These are phyloP conservation scores for Uronychia binucleata DNA, from an alignment of 73 alveolate genomes.

Conservation along the genomic window DNA sequence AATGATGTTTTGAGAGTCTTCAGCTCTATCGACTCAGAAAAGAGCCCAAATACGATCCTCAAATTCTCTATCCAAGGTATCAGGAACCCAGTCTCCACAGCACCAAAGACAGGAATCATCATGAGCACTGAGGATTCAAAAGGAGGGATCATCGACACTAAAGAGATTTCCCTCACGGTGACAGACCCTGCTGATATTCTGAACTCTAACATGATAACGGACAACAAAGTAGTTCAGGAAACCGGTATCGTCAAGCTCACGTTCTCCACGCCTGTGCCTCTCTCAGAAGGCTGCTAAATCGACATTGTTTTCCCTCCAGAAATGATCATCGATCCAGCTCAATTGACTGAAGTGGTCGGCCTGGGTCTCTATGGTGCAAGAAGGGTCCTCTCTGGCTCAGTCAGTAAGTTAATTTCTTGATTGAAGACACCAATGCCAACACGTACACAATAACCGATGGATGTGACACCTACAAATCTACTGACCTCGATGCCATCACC, in stretches of 20 bases:
- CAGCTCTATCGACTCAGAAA: not conserved
- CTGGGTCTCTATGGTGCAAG: slow-evolving; percentile 44
- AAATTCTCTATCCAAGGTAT: slow-evolving; percentile 32
- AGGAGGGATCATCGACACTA: slow-evolving; percentile 57
- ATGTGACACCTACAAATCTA: not conserved
- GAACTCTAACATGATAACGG: not conserved
- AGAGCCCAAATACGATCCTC: not conserved
- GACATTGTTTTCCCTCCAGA: slow-evolving; percentile 44
- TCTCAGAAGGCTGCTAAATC: slow-evolving; percentile 22
- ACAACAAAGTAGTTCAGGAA: slow-evolving; percentile 26
- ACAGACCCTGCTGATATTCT: slow-evolving; percentile 26
- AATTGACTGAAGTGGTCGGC: slow-evolving; percentile 18
- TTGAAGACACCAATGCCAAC: slow-evolving; percentile 1
- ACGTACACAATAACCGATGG: not conserved
- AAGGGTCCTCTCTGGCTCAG: not conserved
- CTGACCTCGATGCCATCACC: not conserved
- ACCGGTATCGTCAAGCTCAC: slow-evolving; percentile 9
- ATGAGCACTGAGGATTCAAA: slow-evolving; percentile 25
- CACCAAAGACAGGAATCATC: slow-evolving; percentile 27
- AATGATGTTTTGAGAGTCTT: not conserved
- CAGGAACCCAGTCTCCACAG: slow-evolving; percentile 57
- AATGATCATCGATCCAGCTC: slow-evolving; percentile 10
- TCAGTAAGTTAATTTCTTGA: not conserved
- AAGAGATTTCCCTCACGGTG: slow-evolving; percentile 21
- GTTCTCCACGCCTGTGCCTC: slow-evolving; percentile 50